phyloP scores from a whole-genome alignment of 208 protist genomes.

The Naegleria lovaniensis region DNA sequence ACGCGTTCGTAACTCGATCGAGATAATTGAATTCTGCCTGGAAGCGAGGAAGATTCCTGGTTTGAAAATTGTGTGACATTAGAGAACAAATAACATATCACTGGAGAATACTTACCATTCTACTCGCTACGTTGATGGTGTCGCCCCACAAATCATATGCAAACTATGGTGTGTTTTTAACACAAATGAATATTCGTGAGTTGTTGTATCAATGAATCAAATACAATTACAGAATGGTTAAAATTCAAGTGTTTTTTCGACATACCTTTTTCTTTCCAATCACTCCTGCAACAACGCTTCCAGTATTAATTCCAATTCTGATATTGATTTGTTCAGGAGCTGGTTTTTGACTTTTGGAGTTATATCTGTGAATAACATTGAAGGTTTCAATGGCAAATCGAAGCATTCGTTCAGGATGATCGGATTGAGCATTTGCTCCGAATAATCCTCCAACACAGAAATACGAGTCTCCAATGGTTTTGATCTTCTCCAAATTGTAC shows the following conservation, averaged over 20 bases:
- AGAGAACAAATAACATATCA: too few relatives aligned
- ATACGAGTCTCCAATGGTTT: conserved; percentile 20
- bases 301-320: not conserved
- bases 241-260: too few relatives aligned
- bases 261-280: not conserved
- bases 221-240: too few relatives aligned
- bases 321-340: not conserved
- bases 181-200: too few relatives aligned
- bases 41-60: not conserved
- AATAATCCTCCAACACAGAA: not conserved
- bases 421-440: not conserved
- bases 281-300: not conserved
- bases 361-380: not conserved
- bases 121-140: not conserved
- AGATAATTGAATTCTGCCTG: not conserved
- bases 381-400: not conserved
- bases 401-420: not conserved
- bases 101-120: too few relatives aligned
- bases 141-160: not conserved
- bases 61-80: too few relatives aligned
- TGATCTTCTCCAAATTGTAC: not conserved
- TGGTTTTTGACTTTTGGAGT: not conserved
- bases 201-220: too few relatives aligned
- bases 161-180: not conserved
- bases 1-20: not conserved